Percentiles rank a stretch among this genome's conserved stretches.
These are phyloP conservation scores for Paspalum vaginatum DNA, from an alignment of 176 grass and related monocot species.

Conservation along the genomic window DNA sequence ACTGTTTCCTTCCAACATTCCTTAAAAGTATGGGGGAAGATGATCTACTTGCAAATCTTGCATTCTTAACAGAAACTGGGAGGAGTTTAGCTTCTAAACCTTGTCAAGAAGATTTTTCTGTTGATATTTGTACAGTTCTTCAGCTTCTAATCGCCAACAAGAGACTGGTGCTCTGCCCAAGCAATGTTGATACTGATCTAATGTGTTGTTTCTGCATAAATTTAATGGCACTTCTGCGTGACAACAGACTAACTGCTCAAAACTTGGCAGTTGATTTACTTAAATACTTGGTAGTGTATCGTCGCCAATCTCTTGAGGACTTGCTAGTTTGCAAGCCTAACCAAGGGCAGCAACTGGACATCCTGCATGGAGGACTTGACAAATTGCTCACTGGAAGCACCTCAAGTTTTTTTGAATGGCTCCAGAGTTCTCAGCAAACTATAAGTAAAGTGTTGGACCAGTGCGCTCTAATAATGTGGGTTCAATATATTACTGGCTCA, in stretches of 20 bases:
- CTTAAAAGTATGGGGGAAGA: constrained; percentile 89
- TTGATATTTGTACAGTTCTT: constrained; percentile 90
- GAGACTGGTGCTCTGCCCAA: constrained; percentile 89
- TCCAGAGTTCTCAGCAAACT: constrained; percentile 71
- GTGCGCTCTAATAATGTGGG: constrained; percentile 92
- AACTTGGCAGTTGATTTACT: constrained; percentile 81
- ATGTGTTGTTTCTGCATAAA: constrained; percentile 93
- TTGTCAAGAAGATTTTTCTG: constrained; percentile 67
- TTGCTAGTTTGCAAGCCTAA: constrained; percentile 82
- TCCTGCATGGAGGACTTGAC: constrained; percentile 90
- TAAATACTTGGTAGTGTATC: constrained; percentile 90
- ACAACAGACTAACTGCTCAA: constrained; percentile 82
- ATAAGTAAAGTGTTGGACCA: constrained; percentile 91
- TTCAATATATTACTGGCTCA: constrained; percentile 83
- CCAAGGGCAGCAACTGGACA: constrained; percentile 72
- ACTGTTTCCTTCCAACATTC: constrained; percentile 93
- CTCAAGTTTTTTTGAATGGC: constrained; percentile 87
- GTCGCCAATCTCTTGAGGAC: constrained; percentile 81
- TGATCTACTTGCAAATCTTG: constrained; percentile 76
- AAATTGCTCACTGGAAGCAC: constrained; percentile 81
- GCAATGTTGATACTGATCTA: constrained; percentile 90
- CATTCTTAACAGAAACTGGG: constrained; percentile 70
- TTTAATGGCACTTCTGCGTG: constrained; percentile 84
- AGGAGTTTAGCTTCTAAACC: constrained; percentile 60
- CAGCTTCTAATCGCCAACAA: constrained; percentile 95